Percentiles rank a stretch among this genome's conserved stretches.
Evolutionary conservation across 306 rosid species (phyloP).

Genomic region (Castanospermum australe): DNA sequence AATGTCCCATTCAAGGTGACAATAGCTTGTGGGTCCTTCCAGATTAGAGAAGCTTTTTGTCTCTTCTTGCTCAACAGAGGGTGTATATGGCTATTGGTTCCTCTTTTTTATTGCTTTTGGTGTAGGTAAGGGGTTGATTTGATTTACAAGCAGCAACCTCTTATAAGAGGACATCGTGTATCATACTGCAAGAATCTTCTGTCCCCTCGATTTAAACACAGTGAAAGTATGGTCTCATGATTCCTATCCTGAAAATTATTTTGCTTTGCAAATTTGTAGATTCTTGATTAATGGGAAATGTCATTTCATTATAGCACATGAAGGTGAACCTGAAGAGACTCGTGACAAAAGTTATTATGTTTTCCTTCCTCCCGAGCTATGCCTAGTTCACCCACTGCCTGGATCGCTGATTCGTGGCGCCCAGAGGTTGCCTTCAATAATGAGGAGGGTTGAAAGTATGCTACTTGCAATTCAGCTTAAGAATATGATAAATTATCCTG

Average conservation of each 20-base stretch:
- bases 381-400: constrained; percentile 88
- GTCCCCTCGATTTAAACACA: constrained; percentile 90
- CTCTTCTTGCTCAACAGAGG: constrained; percentile 66
- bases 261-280: not conserved
- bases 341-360: constrained; percentile 94
- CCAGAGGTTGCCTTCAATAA: constrained; percentile 94
- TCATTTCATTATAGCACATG: constrained; percentile 45
- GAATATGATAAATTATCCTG: constrained; percentile 66
- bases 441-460: constrained; percentile 99
- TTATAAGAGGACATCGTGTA: constrained; percentile 95
- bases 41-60: constrained; percentile 64
- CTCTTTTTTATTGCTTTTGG: constrained; percentile 28
- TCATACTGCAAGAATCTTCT: constrained; percentile 97
- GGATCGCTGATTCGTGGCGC: constrained; percentile 98
- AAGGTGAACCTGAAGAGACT: constrained; percentile 78
- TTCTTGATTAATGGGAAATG: constrained; percentile 26
- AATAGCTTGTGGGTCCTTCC: constrained; percentile 47
- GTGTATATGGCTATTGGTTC: constrained; percentile 72
- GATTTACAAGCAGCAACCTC: constrained; percentile 84
- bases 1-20: constrained; percentile 40
- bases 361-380: constrained; percentile 93
- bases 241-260: constrained; percentile 10
- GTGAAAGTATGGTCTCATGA: constrained; percentile 62
- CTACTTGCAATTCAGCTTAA: constrained; percentile 88
- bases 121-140: constrained; percentile 93